Evolutionary conservation across 768 basidiomycete genomes (phyloP).

Genomic region (Tulasnella sp.): DNA sequence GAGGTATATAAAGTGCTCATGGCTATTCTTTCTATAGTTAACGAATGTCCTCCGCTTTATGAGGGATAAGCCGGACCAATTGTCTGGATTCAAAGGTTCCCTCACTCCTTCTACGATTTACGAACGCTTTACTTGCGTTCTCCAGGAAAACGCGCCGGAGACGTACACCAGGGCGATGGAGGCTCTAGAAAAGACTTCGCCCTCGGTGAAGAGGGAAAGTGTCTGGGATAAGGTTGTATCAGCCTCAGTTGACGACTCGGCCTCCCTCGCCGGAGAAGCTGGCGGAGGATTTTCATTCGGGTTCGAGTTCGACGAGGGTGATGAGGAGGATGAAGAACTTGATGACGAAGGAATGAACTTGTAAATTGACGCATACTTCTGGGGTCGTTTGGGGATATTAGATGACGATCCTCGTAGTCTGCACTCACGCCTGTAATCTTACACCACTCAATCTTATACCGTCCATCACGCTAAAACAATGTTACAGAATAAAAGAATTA

Average conservation of each 20-base stretch:
- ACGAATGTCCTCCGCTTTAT: conserved; percentile 33
- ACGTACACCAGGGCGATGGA: neutral
- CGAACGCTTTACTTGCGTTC: conserved; percentile 26
- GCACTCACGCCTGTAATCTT: neutral
- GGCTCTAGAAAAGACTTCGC: neutral
- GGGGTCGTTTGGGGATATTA: neutral
- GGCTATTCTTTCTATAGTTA: conserved; percentile 23
- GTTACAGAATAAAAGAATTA: neutral
- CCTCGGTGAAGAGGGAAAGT: neutral
- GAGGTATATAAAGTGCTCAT: neutral
- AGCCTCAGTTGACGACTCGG: neutral
- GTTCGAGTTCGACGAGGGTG: conserved; percentile 25
- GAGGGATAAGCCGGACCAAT: conserved; percentile 31
- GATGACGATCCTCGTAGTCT: neutral
- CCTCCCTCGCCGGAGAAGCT: neutral
- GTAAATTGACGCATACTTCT: neutral
- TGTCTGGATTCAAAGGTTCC: conserved; percentile 33
- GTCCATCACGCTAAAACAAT: too few relatives aligned
- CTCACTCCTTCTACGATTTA: conserved; percentile 14
- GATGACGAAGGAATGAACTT: neutral
- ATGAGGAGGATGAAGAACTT: conserved; percentile 20
- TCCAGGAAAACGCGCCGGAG: conserved; percentile 1
- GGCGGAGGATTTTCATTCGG: conserved; percentile 29
- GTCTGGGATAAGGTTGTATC: conserved; percentile 10
- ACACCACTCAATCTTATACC: neutral